phyloP scores from a whole-genome alignment of 2,329 filamentous ascomycete genomes.

The Colletotrichum sp. region DNA sequence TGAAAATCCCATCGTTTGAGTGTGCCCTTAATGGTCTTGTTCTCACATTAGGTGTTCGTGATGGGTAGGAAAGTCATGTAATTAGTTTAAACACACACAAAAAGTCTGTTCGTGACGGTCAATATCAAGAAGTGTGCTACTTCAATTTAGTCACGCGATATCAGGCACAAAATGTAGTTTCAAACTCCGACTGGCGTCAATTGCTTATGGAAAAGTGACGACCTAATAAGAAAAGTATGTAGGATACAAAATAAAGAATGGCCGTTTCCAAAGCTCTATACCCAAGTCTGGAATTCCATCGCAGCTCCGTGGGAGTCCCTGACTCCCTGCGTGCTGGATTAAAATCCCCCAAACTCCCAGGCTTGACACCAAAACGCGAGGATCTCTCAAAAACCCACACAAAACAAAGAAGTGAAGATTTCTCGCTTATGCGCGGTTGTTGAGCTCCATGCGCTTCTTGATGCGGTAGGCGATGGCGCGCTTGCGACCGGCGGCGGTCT shows the following conservation, averaged over 20 bases:
- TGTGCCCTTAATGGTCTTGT: no score
- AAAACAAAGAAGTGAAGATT: neutral
- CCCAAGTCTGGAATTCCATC: conserved; percentile 6
- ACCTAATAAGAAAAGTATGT: conserved; percentile 11
- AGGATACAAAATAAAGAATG: conserved; percentile 14
- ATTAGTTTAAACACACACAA: neutral
- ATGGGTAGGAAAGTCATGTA: neutral
- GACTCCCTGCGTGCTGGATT: neutral
- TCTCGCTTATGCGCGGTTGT: conserved; percentile 21
- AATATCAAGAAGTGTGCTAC: neutral
- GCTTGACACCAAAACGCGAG: neutral
- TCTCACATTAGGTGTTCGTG: no score
- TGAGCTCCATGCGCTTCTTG: conserved; percentile 41
- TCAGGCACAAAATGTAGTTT: neutral
- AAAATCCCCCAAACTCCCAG: conserved; percentile 7
- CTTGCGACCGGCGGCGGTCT: conserved; percentile 63
- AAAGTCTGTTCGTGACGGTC: accelerated
- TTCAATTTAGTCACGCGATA: neutral
- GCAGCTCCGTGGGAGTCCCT: conserved; percentile 7
- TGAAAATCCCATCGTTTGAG: neutral
- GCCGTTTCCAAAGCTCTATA: conserved; percentile 19
- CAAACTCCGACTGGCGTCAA: conserved; percentile 17
- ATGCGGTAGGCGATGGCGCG: conserved; percentile 61
- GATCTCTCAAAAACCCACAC: neutral
- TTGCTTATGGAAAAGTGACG: conserved; percentile 15